Base-by-base conservation (phyloP, 1,284 basidiomycete species). In the Moniliophthora roreri region DNA sequence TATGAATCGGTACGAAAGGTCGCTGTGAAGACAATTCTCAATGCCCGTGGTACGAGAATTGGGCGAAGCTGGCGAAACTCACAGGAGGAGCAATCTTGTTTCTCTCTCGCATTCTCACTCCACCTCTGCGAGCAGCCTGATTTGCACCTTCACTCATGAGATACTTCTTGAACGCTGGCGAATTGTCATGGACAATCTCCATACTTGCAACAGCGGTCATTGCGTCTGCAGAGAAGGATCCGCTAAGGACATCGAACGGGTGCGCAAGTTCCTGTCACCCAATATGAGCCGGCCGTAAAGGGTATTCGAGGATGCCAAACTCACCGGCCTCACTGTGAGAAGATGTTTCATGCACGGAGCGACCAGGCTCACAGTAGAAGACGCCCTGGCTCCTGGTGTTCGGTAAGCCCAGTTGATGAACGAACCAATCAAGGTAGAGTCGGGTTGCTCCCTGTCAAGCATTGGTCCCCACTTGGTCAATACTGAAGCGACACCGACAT, bases 401-500 rank as follows among this genome's bases (percentile, higher is more conserved):
- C 20, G 20, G 7, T 11, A 23, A 8, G 44, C 52, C 76, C 77
- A 78, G 50, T 79, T 78, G 74, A 77, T 74, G 48, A 74, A 78
- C 48, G 74, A 73, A n/a, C 71, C 75, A 4, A 75, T 55, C 10
- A 78, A 60, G 0, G 71, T 55, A 1, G 72, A 66, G 28, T 62
- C 28, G 11, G 6, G 7, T 32, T 11, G 28, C 18, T 48, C 42
- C 13, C 58, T 63, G 2, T 57, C 56, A 3, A 79, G 65, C 1
- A 75, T 53, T 13, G 70, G 68, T 0, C 61, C 64, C 77, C 77
- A 79, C 2, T 57, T 35, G 3, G 54, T 52, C 13, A 75, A 49
- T 6, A 72, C 66, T 1, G 45, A 39, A 26, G 48, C 46, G n/a
- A 75, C 58, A 8, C 77, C 76, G 13, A 66, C 65, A 34, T 76